Evolutionary conservation across 352 stramenopile species (phyloP), one percentile per base, ranked within the genome.

Genomic region (Pythium periplocum): DNA sequence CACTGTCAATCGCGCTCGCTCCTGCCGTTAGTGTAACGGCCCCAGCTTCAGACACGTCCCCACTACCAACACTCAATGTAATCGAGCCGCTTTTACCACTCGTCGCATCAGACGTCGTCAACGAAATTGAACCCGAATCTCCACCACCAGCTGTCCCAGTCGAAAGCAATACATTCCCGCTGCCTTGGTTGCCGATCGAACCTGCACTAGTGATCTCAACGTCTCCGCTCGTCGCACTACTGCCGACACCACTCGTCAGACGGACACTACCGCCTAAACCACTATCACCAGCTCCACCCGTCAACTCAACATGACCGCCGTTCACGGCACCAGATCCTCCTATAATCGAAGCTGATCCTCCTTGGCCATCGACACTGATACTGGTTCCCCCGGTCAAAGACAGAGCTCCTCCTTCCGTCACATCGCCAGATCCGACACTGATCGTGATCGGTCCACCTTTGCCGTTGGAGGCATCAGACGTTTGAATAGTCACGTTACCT

Each of bases 11-110:
- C 4, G 37, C 47, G 36, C 57, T 61, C 31, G 55, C n/a, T 30
- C 45, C 45, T 17, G 44, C 30, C 32, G 55, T 55, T 4, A 51
- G 7, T 6, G 39, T 44, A 17, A 54, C 9, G 6, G n/a, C 43
- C 2, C 50, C 51, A 38, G 45, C 57, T 40, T 11, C 34, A 4
- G 26, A n/a, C 6, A 34, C 7, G 42, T 51, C 57, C 26, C 51
- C 51, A 32, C 36, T n/a, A 34, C 57, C 57, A 46, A 65, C 57
- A 34, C 34, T 47, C 2, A 60, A 12, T 40, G 41, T 48, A 48
- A 65, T 51, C 30, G 42, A 48, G 6, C 57, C 57, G 5, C 51
- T 45, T 6, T 39, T 44, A 38, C 57, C 57, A 57, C 17, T 44
- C 3, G 36, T 56, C 34, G 61, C 55, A 3, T 47, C 42, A n/a